These are phyloP conservation scores for Poronia punctata DNA, from an alignment of 495 filamentous ascomycete species.

Conservation along the genomic window DNA sequence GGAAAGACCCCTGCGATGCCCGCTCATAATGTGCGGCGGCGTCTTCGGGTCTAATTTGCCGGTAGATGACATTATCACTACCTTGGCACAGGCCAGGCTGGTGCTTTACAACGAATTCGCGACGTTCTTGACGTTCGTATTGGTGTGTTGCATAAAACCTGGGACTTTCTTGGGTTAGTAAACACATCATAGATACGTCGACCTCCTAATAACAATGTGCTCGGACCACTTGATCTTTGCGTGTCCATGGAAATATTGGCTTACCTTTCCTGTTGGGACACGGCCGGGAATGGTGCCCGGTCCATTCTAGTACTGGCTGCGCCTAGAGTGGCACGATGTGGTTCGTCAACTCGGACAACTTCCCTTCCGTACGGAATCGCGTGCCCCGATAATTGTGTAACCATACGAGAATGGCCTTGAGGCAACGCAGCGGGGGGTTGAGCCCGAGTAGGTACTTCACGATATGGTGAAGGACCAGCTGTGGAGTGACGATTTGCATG, in stretches of 20 bases:
- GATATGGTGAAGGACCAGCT: conserved; percentile 1
- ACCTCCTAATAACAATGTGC: too few relatives aligned
- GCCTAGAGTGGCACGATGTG: neutral
- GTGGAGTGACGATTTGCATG: neutral
- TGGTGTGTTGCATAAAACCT: neutral
- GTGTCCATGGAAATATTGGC: too few relatives aligned
- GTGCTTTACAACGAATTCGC: neutral
- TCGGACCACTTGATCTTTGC: too few relatives aligned
- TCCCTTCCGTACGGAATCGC: neutral
- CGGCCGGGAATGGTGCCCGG: conserved; percentile 1
- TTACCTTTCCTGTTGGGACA: conserved; percentile 3
- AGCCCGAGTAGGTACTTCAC: conserved; percentile 5
- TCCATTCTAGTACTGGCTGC: neutral
- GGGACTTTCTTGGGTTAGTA: too few relatives aligned
- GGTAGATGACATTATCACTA: conserved; percentile 1
- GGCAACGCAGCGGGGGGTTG: neutral
- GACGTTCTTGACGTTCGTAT: neutral
- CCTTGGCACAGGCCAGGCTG: neutral
- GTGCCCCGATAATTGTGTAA: neutral
- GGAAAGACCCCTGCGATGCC: conserved; percentile 7
- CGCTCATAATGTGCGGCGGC: conserved; percentile 8
- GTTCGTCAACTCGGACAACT: neutral
- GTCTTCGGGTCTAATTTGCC: neutral
- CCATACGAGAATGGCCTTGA: conserved; percentile 1
- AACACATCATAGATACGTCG: too few relatives aligned